Conservation (phyloP, 2,329 filamentous ascomycete species). For the Colletotrichum eremochloae region DNA sequence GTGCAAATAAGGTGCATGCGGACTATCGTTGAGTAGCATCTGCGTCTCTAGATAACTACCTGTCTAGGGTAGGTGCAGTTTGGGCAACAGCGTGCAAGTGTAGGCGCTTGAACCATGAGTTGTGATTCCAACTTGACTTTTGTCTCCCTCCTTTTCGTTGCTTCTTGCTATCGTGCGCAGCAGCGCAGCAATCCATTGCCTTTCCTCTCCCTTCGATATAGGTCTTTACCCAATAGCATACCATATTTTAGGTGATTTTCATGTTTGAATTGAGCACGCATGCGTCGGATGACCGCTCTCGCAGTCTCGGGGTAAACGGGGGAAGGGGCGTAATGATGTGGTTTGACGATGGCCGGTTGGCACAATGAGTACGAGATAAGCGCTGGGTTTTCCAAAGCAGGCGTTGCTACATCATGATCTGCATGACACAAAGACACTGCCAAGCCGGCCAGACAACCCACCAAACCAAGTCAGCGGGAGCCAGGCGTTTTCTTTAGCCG, state of each 20-base stretch:
- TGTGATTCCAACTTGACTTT: slow-evolving; percentile 28
- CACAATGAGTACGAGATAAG: slow-evolving; percentile 11
- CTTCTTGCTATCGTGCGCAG: background rate
- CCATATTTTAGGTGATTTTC: slow-evolving; percentile 12
- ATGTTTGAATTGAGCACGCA: background rate
- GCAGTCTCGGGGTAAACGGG: background rate
- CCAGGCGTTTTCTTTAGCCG: slow-evolving; percentile 18
- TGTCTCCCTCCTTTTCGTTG: background rate
- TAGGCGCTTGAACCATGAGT: slow-evolving; percentile 38
- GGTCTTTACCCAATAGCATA: background rate
- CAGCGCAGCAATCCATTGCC: background rate
- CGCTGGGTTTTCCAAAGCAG: slow-evolving; percentile 20
- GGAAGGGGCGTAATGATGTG: background rate
- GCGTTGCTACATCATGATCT: slow-evolving; percentile 7
- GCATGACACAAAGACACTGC: slow-evolving; percentile 16
- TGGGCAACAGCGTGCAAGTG: slow-evolving; percentile 28
- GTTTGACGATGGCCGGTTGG: slow-evolving; percentile 9
- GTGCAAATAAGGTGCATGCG: slow-evolving; percentile 8
- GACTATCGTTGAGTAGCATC: background rate
- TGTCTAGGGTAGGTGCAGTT: slow-evolving; percentile 1
- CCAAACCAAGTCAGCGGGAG: slow-evolving; percentile 16
- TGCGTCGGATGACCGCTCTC: slow-evolving; percentile 21
- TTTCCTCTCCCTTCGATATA: background rate
- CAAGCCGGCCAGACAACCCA: slow-evolving; percentile 22
- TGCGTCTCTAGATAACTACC: background rate